Evolutionary conservation across 2,329 filamentous ascomycete genomes (phyloP).

Genomic region (Helotiales sp.): DNA sequence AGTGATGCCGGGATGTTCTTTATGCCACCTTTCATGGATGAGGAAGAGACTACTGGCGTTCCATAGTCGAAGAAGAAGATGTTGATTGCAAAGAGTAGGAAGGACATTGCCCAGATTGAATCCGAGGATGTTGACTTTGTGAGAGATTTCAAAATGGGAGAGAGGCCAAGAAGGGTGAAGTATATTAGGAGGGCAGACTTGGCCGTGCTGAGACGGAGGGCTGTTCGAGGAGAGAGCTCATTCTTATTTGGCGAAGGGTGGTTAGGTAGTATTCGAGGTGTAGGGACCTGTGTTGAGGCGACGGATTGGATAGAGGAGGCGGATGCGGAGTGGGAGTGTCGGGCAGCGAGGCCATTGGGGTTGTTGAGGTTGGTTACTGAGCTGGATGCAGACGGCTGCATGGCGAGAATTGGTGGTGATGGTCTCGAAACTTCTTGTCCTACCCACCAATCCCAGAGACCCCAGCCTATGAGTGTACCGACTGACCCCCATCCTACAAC

Average conservation of each 20-base stretch:
- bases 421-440: slow-evolving; percentile 58
- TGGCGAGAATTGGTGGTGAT: slow-evolving; percentile 16
- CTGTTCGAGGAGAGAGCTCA: slow-evolving; percentile 43
- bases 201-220: slow-evolving; percentile 72
- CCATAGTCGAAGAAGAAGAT: slow-evolving; percentile 98
- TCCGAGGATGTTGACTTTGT: slow-evolving; percentile 89
- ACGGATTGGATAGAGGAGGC: slow-evolving; percentile 54
- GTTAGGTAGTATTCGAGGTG: slow-evolving; percentile 30
- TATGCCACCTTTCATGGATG: slow-evolving; percentile 45
- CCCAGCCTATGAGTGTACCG: slow-evolving; percentile 83
- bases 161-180: slow-evolving; percentile 85
- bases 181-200: slow-evolving; percentile 94
- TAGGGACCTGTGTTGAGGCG: slow-evolving; percentile 22
- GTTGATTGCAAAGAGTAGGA: slow-evolving; percentile 90
- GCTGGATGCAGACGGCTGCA: slow-evolving; percentile 33
- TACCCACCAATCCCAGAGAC: slow-evolving; percentile 90
- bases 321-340: slow-evolving; percentile 53
- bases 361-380: slow-evolving; percentile 29
- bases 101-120: slow-evolving; percentile 96
- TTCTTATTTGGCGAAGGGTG: slow-evolving; percentile 31
- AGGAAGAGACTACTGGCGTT: slow-evolving; percentile 56
- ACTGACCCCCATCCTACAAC: slow-evolving; percentile 84
- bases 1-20: slow-evolving; percentile 56
- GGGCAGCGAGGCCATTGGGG: slow-evolving; percentile 16
- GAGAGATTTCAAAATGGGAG: slow-evolving; percentile 94